Conservation (phyloP, 768 basidiomycete species). For the Tylopilus balloui region DNA sequence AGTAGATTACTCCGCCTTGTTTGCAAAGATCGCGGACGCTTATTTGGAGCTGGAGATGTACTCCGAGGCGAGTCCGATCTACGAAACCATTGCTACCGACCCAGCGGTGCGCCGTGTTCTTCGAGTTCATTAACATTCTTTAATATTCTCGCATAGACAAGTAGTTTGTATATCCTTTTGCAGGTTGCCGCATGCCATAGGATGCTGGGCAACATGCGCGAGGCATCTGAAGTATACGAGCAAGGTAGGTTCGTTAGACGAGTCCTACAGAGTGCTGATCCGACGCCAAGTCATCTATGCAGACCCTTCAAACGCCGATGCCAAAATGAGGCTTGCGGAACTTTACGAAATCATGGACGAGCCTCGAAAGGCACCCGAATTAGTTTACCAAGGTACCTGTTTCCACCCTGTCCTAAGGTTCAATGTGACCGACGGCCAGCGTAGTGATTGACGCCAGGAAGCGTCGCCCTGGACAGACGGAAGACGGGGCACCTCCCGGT, state of each 20-base stretch:
- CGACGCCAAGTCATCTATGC: constrained; percentile 55
- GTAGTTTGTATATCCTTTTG: constrained; percentile 61
- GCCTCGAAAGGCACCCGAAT: constrained; percentile 72
- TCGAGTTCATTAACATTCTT: neutral
- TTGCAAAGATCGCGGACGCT: constrained; percentile 81
- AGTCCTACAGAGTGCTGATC: constrained; percentile 20
- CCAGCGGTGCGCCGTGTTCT: constrained; percentile 50
- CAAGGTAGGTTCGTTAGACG: constrained; percentile 48
- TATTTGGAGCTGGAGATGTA: constrained; percentile 68
- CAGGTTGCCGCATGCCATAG: constrained; percentile 82
- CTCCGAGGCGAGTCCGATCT: constrained; percentile 74
- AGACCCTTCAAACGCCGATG: constrained; percentile 74
- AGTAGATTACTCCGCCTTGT: constrained; percentile 71
- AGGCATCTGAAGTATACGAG: constrained; percentile 80
- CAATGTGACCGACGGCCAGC: constrained; percentile 57
- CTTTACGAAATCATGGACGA: constrained; percentile 83
- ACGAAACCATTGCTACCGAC: constrained; percentile 71
- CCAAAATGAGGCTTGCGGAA: constrained; percentile 86
- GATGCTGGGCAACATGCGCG: constrained; percentile 66
- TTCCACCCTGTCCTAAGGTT: constrained; percentile 19
- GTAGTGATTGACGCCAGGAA: constrained; percentile 60
- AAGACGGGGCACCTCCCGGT: constrained; percentile 10
- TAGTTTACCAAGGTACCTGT: constrained; percentile 55
- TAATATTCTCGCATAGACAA: constrained; percentile 49
- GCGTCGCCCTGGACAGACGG: constrained; percentile 35